Base-by-base conservation (phyloP, 352 stramenopile genomes). In the Pythium vanterpoolii region DNA sequence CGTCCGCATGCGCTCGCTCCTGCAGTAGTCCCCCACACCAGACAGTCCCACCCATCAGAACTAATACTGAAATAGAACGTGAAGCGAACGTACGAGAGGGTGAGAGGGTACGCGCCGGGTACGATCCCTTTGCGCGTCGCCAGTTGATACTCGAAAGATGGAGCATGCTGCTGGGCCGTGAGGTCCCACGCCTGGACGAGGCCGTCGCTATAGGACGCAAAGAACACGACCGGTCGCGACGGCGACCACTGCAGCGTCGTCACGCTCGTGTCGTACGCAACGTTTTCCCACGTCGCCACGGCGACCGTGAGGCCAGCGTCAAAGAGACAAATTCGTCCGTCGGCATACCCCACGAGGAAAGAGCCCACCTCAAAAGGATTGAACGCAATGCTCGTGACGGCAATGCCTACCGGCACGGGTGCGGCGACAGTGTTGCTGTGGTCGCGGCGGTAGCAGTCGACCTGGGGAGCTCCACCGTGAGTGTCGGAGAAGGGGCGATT, bases 281-380 rank as follows among this genome's bases (percentile, higher is more conserved):
- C 70, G 42, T 90, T 78, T 24, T 79, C 72, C 81, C 81, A 90
- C 1, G 66, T 69, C 16, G 68, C 74, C 23, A 89, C 43, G n/a
- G 62, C 73, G 11, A 69, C 42, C 1, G 68, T 53, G 14, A 79
- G 44, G n/a, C 70, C 59, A 9, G 33, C 54, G 13, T 85, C 63
- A 55, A 78, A 89, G 19, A 90, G 60, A 27, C 74, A 82, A 14
- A 87, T 69, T 11, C 62, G 61, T 27, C 78, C 81, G 38, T 90
- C 81, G 34, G 73, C 68, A 40, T 87, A 90, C 0, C 81, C 81
- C 2, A 75, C 81, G 21, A 90, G 73, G 36, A 90, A 89, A 62
- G 87, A 87, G 23, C 70, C 52, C 0, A 55, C 21, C 11, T 71
- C 42, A 23, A 81, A 74, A 19, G 78, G 78, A 53, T 87, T 73